Evolutionary conservation across 768 basidiomycete genomes (phyloP).

Genomic region (Podaxis sp.): DNA sequence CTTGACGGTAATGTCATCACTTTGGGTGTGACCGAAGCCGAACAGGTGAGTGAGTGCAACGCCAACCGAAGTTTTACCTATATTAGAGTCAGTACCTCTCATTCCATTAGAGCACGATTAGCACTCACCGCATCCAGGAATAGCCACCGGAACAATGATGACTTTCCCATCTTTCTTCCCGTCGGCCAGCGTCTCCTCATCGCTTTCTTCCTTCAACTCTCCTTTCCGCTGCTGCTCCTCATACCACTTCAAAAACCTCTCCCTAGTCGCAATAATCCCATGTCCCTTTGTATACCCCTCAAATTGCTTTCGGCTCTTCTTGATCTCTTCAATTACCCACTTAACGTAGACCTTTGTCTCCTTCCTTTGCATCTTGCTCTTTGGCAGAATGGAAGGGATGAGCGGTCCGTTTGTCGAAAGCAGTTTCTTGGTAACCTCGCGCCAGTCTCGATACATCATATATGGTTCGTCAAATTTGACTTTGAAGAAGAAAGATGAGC

Average conservation of each 20-base stretch:
- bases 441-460: constrained; percentile 98
- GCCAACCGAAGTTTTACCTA: constrained; percentile 87
- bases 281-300: constrained; percentile 62
- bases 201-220: constrained; percentile 29
- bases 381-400: constrained; percentile 44
- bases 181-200: constrained; percentile 17
- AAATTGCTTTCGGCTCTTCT: constrained; percentile 58
- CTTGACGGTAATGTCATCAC: constrained; percentile 83
- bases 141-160: constrained; percentile 83
- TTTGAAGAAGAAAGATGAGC: constrained; percentile 96
- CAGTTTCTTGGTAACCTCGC: constrained; percentile 86
- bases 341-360: constrained; percentile 80
- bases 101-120: background rate
- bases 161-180: constrained; percentile 58
- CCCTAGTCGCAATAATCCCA: constrained; percentile 84
- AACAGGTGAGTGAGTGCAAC: constrained; percentile 81
- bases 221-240: constrained; percentile 35
- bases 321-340: constrained; percentile 84
- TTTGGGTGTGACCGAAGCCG: constrained; percentile 88
- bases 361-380: constrained; percentile 66
- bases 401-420: constrained; percentile 40
- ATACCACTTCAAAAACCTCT: constrained; percentile 74
- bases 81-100: constrained; percentile 16
- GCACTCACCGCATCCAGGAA: constrained; percentile 87
- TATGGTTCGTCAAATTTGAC: constrained; percentile 99